These are phyloP conservation scores for Phytophthora lateralis DNA, from an alignment of 352 stramenopile genomes.

Conservation along the genomic window DNA sequence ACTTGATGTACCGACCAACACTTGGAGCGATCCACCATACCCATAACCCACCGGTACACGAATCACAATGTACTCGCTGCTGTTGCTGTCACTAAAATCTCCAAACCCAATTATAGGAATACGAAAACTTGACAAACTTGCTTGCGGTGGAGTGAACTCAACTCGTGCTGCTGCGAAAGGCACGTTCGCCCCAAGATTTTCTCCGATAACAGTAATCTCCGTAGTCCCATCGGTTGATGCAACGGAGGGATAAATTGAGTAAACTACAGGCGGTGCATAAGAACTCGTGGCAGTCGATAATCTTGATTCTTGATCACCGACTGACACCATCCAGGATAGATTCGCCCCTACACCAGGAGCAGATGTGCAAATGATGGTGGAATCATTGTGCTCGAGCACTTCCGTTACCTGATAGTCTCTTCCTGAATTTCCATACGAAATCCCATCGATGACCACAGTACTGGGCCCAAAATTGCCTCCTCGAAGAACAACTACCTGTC, in stretches of 20 bases:
- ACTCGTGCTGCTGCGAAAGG: constrained; percentile 47
- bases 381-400: constrained; percentile 60
- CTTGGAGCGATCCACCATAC: constrained; percentile 34
- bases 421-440: constrained; percentile 65
- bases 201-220: constrained; percentile 49
- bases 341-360: constrained; percentile 52
- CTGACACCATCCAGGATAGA: constrained; percentile 58
- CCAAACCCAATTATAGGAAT: constrained; percentile 52
- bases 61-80: constrained; percentile 48
- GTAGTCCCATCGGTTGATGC: constrained; percentile 57
- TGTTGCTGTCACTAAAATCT: constrained; percentile 28
- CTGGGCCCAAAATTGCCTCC: constrained; percentile 69
- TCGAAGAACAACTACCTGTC: constrained; percentile 43
- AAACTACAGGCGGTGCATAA: constrained; percentile 52
- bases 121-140: constrained; percentile 31
- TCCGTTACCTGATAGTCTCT: constrained; percentile 52
- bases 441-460: constrained; percentile 42
- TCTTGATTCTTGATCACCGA: constrained; percentile 58
- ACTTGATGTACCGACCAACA: constrained; percentile 45
- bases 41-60: constrained; percentile 51
- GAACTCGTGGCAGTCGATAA: constrained; percentile 45
- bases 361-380: constrained; percentile 55
- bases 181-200: constrained; percentile 54
- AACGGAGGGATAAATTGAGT: constrained; percentile 17
- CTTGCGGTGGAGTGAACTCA: constrained; percentile 50